Base-by-base conservation (phyloP, 73 alveolate genomes). In the Paramecium bursaria region DNA sequence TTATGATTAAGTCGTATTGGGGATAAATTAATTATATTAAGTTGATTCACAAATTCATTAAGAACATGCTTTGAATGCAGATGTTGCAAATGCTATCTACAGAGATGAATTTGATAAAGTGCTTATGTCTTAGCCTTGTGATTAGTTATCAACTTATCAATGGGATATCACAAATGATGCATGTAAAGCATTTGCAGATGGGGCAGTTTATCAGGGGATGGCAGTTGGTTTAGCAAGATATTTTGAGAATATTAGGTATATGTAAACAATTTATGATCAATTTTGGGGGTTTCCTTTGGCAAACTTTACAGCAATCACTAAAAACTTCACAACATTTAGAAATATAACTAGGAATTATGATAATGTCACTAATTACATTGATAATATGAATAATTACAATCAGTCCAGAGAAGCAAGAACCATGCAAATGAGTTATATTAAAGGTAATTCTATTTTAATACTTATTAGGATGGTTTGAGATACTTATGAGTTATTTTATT, bases 181-280 rank as follows among this genome's bases (percentile, higher is more conserved):
- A n/a, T 75, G 88, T 50, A 2, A 19, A 50, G 0, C 33, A 3
- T 75, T 75, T 75, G 88, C 88, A 29, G 57, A 52, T 3, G 74
- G 74, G 50, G 52, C 88, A 15, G 67, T 57, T 2, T 48, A 55
- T 30, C 21, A 75, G 50, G 88, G 88, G 21, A 75, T 75, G 88
- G 88, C 88, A 4, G 88, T 75, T 4, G 88, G 77, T 14, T 10
- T 75, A 51, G 74, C 88, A 19, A 46, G 88, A 21, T 75, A 48
- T 19, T 48, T 75, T 14, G 88, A 75, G 27, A 75, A 31, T 52
- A 30, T 75, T 2, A 75, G 88, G 50, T 75, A 25, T 17, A 31
- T 75, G 9, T 23, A 30, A n/a, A 57, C 76, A 3, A 27, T 57
- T 30, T 57, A 57, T 57, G 76, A 57, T 23, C 33, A 57, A 57